Evolutionary conservation across 1,284 basidiomycete genomes (phyloP), one percentile per base, ranked within the genome.

Genomic region (Leucoagaricus sp.): DNA sequence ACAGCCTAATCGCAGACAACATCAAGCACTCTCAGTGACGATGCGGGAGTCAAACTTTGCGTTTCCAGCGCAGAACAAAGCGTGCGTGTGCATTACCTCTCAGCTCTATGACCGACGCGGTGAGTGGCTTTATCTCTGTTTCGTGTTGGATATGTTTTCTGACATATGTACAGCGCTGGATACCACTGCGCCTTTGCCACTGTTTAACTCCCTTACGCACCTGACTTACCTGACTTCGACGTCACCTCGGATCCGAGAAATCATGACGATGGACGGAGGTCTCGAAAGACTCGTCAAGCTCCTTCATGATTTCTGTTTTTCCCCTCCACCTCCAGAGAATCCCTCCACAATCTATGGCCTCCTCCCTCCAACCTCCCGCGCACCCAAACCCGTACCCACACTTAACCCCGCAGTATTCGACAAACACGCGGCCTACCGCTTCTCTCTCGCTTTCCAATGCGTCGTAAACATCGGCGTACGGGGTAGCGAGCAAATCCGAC

Each of bases 21-120:
- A n/a, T n/a, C n/a, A n/a, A n/a, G n/a, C n/a, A n/a, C n/a, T n/a
- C n/a, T n/a, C n/a, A n/a, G 34, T 45, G 41, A 28, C 52, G 51
- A 98, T 99, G 96, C 86, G 96, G 67, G 96, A 99, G 73, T 93
- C 93, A 68, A 98, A 97, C 82, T 96, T 96, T 77, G 90, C 91
- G 55, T 96, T 96, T 75, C 94, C 96, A 26, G 85, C 88, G 45
- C 94, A 96, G 78, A 97, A 97, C 78, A 86, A 94, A 77, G 96
- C 96, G 13, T 94, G 91, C 69, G 93, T 98, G 52, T 94, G 91
- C 68, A 97, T 99, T 61, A 93, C 94, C 12, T 91, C 94, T 13
- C 90, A 96, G 74, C 82, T 98, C 6, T 99, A 99, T 70, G 96
- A 99, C 76, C 80, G 96, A 66, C 78, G 96, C 84, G 96, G 96